Percentiles rank a stretch among this genome's conserved stretches.
These are phyloP conservation scores for Haematococcus lacustris DNA, from an alignment of 139 green algal genomes.

Conservation along the genomic window DNA sequence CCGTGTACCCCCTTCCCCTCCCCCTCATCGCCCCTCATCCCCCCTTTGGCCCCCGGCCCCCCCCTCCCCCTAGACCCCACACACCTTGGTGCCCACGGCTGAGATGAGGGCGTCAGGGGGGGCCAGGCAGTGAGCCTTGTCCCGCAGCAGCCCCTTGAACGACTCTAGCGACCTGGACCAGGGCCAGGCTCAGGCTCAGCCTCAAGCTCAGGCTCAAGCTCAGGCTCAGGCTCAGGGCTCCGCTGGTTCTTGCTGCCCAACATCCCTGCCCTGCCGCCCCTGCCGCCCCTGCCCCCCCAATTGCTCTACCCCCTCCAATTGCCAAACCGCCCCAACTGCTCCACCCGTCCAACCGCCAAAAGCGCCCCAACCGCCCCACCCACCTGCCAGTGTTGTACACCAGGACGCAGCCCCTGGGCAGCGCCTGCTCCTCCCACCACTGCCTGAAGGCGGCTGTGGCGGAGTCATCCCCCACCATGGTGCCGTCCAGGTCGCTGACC, in stretches of 20 bases:
- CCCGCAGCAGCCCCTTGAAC: conserved; percentile 25
- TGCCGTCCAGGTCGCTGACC: conserved; percentile 79
- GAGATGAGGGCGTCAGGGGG: conserved; percentile 72
- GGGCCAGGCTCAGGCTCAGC: not conserved
- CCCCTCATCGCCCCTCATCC: too few species aligned
- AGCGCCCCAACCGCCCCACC: not conserved
- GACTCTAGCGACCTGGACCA: conserved; percentile 31
- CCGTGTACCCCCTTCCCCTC: too few species aligned
- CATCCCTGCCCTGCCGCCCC: too few species aligned
- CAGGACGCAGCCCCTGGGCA: conserved; percentile 28
- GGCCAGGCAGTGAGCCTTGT: conserved; percentile 47
- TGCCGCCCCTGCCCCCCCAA: too few species aligned
- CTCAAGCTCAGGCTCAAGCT: too few species aligned
- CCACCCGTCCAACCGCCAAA: not conserved
- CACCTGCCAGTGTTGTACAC: conserved; percentile 79
- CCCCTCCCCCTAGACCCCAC: too few species aligned
- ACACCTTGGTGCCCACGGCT: conserved; percentile 75
- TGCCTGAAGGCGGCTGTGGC: conserved; percentile 57
- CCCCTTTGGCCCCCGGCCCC: too few species aligned
- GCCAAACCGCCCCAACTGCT: too few species aligned
- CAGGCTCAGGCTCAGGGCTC: too few species aligned
- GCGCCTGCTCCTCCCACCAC: conserved; percentile 67
- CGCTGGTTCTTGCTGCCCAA: too few species aligned
- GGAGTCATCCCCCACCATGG: conserved; percentile 76
- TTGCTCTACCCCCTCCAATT: too few species aligned